Evolutionary conservation across 495 filamentous ascomycete genomes (phyloP).

Genomic region (Chaetomium fimeti): DNA sequence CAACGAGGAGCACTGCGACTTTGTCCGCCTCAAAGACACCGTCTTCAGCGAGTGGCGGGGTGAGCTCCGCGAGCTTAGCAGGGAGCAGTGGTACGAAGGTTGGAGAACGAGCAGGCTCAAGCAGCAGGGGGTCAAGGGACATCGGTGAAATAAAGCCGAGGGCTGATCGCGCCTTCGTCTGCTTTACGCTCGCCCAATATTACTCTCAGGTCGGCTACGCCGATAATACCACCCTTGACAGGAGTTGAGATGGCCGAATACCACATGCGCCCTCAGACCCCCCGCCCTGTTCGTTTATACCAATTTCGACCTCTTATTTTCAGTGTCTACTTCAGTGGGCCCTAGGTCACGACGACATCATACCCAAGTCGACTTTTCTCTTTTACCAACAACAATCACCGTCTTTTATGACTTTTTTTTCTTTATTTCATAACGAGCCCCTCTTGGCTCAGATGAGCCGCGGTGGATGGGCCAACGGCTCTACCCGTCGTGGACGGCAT

Average conservation of each 20-base stretch:
- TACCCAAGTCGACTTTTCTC: constrained; percentile 23
- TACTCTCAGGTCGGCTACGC: neutral
- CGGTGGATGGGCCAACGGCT: constrained; percentile 6
- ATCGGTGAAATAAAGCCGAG: constrained; percentile 19
- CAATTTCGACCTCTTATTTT: constrained; percentile 12
- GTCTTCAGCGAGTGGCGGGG: constrained; percentile 92
- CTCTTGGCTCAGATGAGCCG: neutral
- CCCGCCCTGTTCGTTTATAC: neutral
- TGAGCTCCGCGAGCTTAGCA: constrained; percentile 87
- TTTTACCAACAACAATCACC: constrained; percentile 7
- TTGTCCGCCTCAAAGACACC: constrained; percentile 81
- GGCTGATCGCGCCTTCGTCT: neutral
- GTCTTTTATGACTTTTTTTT: neutral
- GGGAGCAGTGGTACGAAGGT: constrained; percentile 92
- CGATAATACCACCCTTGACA: neutral
- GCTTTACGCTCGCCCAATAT: neutral
- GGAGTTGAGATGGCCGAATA: neutral
- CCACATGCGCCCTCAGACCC: constrained; percentile 4
- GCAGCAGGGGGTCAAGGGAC: constrained; percentile 38
- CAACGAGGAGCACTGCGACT: constrained; percentile 88
- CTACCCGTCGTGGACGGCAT: neutral
- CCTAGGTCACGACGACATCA: constrained; percentile 21
- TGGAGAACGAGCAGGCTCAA: constrained; percentile 76
- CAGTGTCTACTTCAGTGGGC: constrained; percentile 4
- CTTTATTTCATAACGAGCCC: constrained; percentile 10